Base-by-base conservation (phyloP, 2,329 filamentous ascomycete genomes). In the Ambrosiella cleistominuta region DNA sequence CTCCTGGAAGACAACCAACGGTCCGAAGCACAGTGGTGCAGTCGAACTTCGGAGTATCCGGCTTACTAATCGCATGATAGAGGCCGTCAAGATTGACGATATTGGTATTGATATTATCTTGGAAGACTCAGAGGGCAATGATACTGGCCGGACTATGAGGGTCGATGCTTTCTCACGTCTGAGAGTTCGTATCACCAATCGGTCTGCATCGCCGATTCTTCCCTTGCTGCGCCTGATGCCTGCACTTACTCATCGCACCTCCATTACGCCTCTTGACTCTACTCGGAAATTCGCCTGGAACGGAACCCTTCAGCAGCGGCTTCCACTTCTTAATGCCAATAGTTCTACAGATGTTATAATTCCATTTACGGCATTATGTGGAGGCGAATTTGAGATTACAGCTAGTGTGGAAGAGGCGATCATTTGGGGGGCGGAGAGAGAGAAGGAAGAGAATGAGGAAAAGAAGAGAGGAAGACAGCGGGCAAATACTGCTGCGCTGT, bases 281-380 rank as follows among this genome's bases (percentile, higher is more conserved):
- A 85, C 85, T 47, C 83, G 87, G 65, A 87, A 88, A 62, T 77
- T 95, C 57, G 83, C 83, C 1, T 93, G 88, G 83, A 91, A 88
- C 63, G 90, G 90, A 1, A 82, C 86, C 37, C 70, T 95, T 59
- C 90, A 96, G 70, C 83, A 83, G 65, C 75, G 79, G 1, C 71
- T 95, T 0, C 81, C 85, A 0, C 66, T 79, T 6, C 67, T 95
- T 1, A 69, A 70, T 5, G 79, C 81, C 0, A 77, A 80, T 3
- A 73, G 77, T 50, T 78, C 70, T n/a, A 74, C 75, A 0, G 77
- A 83, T 61, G 74, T 86, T 19, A 74, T 76, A 1, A 70, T 94
- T 3, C 86, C 86, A 3, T 75, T 90, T 49, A 86, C 86, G 47
- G 78, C 84, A 38, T 77, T 95, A 39, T 89, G 85, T 63, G 77